phyloP scores from a whole-genome alignment of 345 rosid genomes.

The Raphanus raphanistrum region DNA sequence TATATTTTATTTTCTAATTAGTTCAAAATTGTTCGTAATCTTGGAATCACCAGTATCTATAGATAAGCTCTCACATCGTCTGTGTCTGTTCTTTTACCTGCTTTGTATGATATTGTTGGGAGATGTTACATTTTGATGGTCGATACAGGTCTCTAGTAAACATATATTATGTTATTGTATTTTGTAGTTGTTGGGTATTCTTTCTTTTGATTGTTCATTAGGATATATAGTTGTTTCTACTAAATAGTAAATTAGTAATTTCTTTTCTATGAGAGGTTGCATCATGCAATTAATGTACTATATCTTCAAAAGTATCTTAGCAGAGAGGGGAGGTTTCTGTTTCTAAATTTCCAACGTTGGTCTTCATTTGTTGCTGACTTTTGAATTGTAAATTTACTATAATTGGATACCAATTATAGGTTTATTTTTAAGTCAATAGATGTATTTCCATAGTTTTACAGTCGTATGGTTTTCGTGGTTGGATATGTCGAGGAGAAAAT shows the following conservation, averaged over 20 bases:
- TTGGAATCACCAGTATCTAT: not conserved
- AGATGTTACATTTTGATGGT: not conserved
- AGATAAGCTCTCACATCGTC: not conserved
- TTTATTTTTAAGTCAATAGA: not conserved
- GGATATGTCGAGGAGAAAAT: not conserved
- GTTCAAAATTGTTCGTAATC: not conserved
- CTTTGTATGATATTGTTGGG: not conserved
- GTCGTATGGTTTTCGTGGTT: not conserved
- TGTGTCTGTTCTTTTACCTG: not conserved
- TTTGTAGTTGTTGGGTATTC: not conserved
- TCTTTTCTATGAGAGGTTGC: not conserved
- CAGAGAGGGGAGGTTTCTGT: not conserved
- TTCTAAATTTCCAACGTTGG: not conserved
- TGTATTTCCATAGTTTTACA: not conserved
- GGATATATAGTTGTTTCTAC: not conserved
- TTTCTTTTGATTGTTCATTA: not conserved
- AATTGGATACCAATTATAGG: not conserved
- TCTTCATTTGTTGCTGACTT: not conserved
- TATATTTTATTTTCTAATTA: not conserved
- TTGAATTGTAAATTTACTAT: not conserved
- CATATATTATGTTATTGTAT: not conserved
- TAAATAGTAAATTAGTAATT: no score
- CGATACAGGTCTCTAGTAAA: not conserved
- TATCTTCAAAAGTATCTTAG: not conserved
- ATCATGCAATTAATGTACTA: not conserved